These are phyloP conservation scores for Kuraishia molischiana DNA, from an alignment of 805 yeast species.

Conservation along the genomic window DNA sequence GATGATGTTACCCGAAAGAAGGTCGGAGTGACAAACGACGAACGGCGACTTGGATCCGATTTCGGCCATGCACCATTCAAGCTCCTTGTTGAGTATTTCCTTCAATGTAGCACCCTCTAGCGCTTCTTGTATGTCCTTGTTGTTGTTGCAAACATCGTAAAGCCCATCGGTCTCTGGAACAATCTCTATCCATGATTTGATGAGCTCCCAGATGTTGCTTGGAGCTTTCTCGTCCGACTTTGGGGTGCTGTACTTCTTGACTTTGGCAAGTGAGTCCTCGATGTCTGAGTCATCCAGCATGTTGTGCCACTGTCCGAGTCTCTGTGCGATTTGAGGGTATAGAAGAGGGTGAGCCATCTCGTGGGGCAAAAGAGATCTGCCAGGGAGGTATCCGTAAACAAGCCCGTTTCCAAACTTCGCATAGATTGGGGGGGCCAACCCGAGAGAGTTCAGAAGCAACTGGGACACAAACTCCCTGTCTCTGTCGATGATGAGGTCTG, in stretches of 20 bases:
- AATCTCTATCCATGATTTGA: conserved; percentile 52
- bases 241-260: conserved; percentile 21
- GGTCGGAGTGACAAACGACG: conserved; percentile 64
- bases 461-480: conserved; percentile 69
- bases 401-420: conserved; percentile 67
- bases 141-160: conserved; percentile 24
- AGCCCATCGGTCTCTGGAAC: conserved; percentile 41
- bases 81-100: conserved; percentile 36
- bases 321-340: conserved; percentile 51
- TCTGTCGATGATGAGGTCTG: conserved; percentile 62
- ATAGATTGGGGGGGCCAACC: conserved; percentile 59
- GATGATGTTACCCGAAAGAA: conserved; percentile 65
- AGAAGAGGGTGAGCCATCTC: conserved; percentile 39
- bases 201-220: conserved; percentile 47
- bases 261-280: conserved; percentile 32
- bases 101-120: conserved; percentile 8
- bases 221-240: conserved; percentile 18
- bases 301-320: conserved; percentile 65
- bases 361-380: conserved; percentile 45
- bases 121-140: conserved; percentile 16
- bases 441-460: conserved; percentile 44
- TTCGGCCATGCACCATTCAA: conserved; percentile 39
- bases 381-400: conserved; percentile 59
- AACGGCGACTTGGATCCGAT: conserved; percentile 35
- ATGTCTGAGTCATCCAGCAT: conserved; percentile 34